Percentiles rank a stretch among this genome's conserved stretches.
phyloP scores from a whole-genome alignment of 352 stramenopile genomes.

The Phytophthora tentaculata region DNA sequence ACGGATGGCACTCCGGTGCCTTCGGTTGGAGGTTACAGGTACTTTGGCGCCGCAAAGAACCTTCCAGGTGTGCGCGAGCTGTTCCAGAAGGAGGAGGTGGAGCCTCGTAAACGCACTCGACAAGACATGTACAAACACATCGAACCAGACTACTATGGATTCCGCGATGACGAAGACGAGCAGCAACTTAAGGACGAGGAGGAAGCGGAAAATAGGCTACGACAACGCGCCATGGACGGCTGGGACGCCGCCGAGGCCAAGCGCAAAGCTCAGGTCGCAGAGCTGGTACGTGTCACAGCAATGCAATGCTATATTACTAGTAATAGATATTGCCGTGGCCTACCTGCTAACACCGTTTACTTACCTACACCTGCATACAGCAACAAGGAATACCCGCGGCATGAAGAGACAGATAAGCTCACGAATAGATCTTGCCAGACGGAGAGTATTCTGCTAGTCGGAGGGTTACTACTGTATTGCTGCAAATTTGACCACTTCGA shows the following conservation, averaged over 20 bases:
- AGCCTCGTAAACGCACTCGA: slow-evolving; percentile 58
- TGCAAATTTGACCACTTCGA: not conserved
- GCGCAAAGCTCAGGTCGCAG: slow-evolving; percentile 44
- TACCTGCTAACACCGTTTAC: slow-evolving; percentile 10
- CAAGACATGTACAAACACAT: slow-evolving; percentile 94
- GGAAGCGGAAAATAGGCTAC: slow-evolving; percentile 50
- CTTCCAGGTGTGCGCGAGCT: slow-evolving; percentile 96
- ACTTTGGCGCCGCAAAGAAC: slow-evolving; percentile 97
- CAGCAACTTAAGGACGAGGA: slow-evolving; percentile 58
- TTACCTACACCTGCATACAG: not conserved
- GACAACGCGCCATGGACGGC: slow-evolving; percentile 53
- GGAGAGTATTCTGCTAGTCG: not conserved
- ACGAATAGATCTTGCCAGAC: slow-evolving; percentile 2
- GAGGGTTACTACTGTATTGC: not conserved
- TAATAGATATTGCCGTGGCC: not conserved
- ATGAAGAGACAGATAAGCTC: slow-evolving; percentile 10
- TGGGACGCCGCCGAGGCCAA: slow-evolving; percentile 62
- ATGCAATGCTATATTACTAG: not conserved
- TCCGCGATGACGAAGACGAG: slow-evolving; percentile 70
- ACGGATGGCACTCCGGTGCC: slow-evolving; percentile 76
- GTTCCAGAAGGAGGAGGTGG: slow-evolving; percentile 86
- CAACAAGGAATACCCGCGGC: slow-evolving; percentile 16
- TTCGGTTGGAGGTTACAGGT: slow-evolving; percentile 91
- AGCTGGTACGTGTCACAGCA: slow-evolving; percentile 35
- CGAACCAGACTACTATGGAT: slow-evolving; percentile 85